Percentiles rank a stretch among this genome's conserved stretches.
Evolutionary conservation across 306 rosid species (phyloP).

Genomic region (Fragaria ananassa): DNA sequence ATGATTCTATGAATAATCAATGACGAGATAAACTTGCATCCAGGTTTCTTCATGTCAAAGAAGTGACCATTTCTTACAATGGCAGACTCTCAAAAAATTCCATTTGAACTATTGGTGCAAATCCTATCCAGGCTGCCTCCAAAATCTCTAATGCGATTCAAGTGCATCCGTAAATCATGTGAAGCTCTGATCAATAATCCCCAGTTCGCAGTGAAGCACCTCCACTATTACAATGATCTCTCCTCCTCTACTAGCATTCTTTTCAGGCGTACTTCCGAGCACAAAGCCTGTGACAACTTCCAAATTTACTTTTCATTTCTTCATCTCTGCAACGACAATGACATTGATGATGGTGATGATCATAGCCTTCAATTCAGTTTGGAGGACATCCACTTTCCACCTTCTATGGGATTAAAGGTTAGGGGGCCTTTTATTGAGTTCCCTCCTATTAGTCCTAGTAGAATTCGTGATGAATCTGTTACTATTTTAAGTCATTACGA

Average conservation of each 20-base stretch:
- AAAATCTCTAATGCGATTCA: constrained; percentile 9
- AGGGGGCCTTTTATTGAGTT: constrained; percentile 12
- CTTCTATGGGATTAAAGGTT: neutral
- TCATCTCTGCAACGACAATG: neutral
- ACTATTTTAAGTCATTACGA: neutral
- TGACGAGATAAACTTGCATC: neutral
- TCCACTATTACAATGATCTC: neutral
- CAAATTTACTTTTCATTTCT: constrained; percentile 5
- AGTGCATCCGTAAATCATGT: constrained; percentile 8
- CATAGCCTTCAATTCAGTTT: neutral
- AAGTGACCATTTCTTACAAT: neutral
- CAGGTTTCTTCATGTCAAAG: neutral
- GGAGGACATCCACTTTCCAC: constrained; percentile 6
- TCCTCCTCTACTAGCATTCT: constrained; percentile 1
- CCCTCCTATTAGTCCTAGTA: neutral
- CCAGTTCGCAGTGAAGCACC: constrained; percentile 11
- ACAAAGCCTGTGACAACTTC: neutral
- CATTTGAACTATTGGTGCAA: constrained; percentile 9
- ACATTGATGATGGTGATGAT: neutral
- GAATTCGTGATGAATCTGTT: neutral
- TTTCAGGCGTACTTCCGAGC: neutral
- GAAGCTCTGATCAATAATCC: constrained; percentile 2
- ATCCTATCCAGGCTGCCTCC: constrained; percentile 29
- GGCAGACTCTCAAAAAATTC: neutral
- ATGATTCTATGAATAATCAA: too few species aligned